Evolutionary conservation across 1,284 basidiomycete species (phyloP).

Genomic region (Pterulicium gracile): DNA sequence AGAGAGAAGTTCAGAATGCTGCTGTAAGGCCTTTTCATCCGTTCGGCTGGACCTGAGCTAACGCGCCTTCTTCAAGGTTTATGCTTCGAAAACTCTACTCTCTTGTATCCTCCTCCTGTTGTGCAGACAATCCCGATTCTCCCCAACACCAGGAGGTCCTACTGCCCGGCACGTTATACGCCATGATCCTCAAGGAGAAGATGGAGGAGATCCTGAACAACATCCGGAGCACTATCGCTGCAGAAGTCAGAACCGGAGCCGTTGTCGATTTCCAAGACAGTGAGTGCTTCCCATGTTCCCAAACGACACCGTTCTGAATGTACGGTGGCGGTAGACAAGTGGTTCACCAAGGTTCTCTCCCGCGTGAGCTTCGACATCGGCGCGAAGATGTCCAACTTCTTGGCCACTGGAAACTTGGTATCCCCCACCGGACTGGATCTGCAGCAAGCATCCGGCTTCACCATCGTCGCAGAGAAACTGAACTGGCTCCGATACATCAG

Average conservation of each 20-base stretch:
- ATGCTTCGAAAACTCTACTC: conserved; percentile 97
- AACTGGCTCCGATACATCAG: conserved; percentile 99
- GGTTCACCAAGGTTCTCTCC: conserved; percentile 69
- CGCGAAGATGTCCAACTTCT: conserved; percentile 83
- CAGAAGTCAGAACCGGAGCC: conserved; percentile 69
- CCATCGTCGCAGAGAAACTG: conserved; percentile 97
- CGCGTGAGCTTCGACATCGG: conserved; percentile 92
- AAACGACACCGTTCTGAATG: conserved; percentile 8
- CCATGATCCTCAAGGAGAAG: conserved; percentile 97
- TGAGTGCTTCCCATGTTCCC: conserved; percentile 24
- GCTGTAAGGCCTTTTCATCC: conserved; percentile 41
- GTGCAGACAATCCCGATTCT: conserved; percentile 96
- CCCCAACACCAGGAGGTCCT: conserved; percentile 98
- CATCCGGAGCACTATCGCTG: conserved; percentile 62
- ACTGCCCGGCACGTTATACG: conserved; percentile 87
- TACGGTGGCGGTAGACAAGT: conserved; percentile 46
- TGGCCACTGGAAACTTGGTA: conserved; percentile 94
- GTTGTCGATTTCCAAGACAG: conserved; percentile 83
- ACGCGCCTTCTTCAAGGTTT: conserved; percentile 47
- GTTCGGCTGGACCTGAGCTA: not conserved
- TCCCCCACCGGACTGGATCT: conserved; percentile 95
- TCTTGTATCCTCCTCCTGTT: conserved; percentile 84
- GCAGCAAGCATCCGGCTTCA: conserved; percentile 96
- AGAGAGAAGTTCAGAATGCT: conserved; percentile 96
- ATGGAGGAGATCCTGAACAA: conserved; percentile 83